Percentiles rank a stretch among this genome's conserved stretches.
These are phyloP conservation scores for Leccinum ochraceum DNA, from an alignment of 768 basidiomycete genomes.

Conservation along the genomic window DNA sequence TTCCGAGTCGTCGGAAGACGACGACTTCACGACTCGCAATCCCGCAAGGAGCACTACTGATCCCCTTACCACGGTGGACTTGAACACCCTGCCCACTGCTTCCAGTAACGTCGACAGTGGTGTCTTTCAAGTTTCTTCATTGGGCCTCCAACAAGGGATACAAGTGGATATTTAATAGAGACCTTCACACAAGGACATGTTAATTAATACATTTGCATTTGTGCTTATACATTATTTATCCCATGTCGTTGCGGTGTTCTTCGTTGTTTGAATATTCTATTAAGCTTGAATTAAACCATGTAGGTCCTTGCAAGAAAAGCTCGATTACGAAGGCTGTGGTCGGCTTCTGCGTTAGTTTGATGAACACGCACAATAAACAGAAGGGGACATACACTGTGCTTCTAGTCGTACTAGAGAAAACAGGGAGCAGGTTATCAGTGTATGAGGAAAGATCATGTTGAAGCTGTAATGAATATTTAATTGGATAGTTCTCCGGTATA, in stretches of 20 bases:
- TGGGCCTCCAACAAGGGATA: not conserved
- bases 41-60: not conserved
- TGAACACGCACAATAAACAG: no score
- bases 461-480: no score
- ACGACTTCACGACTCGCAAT: slow-evolving; percentile 15
- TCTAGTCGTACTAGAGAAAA: no score
- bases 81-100: not conserved
- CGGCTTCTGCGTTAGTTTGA: no score
- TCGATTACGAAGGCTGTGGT: not conserved
- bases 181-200: not conserved
- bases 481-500: no score
- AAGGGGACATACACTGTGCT: no score
- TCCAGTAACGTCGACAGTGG: not conserved
- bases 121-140: not conserved
- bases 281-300: not conserved
- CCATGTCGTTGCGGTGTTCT: not conserved
- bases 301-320: not conserved
- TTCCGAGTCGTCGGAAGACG: not conserved
- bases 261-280: not conserved
- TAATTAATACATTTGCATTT: not conserved
- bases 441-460: no score
- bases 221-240: not conserved
- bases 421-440: no score
- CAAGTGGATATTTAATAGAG: not conserved
- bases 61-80: slow-evolving; percentile 13